Base-by-base conservation (phyloP, 257 asterid genomes). In the Penstemon barbatus region DNA sequence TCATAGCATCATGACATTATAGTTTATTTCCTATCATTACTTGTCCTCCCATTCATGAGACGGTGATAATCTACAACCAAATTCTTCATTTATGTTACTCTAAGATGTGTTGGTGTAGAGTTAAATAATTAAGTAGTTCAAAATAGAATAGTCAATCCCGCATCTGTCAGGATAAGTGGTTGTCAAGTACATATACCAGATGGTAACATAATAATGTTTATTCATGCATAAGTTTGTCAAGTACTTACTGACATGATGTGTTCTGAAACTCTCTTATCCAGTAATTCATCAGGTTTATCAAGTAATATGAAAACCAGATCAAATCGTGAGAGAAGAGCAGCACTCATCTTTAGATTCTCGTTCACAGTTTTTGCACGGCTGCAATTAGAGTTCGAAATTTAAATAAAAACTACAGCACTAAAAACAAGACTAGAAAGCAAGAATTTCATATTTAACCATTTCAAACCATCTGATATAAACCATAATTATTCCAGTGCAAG, bases 291-390 rank as follows among this genome's bases (percentile, higher is more conserved):
- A 71, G 96, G 99, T 76, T 90, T 89, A 74, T 94, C 99, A 66
- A 91, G 99, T 87, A 94, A 78, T 79, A 94, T 94, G 82, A 94
- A 94, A 75, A 94, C 97, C 89, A 94, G 85, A 82, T 94, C 99
- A 79, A 94, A 94, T 57, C 99, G 86, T 44, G 99, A 89, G 78
- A 94, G 96, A 71, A 94, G 91, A 68, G 99, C 95, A 62, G 86
- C 89, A 82, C 79, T 91, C 97, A 94, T 88, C 83, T 89, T 94
- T 73, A 94, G 87, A 81, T 94, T 94, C 84, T 94, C 99, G 66
- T 94, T 91, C 86, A 94, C 99, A 61, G 99, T 94, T 79, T 91
- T 94, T 74, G 99, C 94, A 49, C 99, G 99, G 83, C 99, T 93
- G 97, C 83, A 89, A 63, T 64, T 61, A 54, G 49, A 80, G 48